A percentile compares a stretch with the other conserved stretches of the same genome.
phyloP scores from a whole-genome alignment of 257 asterid species.

The Solanum virginianum region DNA sequence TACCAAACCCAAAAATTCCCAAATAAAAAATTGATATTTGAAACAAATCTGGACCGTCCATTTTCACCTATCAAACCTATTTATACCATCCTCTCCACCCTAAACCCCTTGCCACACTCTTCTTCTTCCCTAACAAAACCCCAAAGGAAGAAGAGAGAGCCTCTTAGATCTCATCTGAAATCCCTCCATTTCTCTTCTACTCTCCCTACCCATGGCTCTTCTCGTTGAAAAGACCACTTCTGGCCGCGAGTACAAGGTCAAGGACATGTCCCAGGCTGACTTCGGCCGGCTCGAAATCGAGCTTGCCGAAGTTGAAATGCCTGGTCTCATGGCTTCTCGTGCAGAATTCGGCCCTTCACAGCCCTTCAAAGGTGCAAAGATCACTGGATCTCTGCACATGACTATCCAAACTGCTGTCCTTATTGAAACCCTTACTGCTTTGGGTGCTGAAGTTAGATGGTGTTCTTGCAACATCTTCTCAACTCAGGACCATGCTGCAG shows the following conservation, averaged over 20 bases:
- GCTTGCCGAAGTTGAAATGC: slow-evolving; percentile 89
- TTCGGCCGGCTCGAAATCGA: slow-evolving; percentile 82
- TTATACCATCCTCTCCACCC: neutral
- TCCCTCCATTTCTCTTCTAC: neutral
- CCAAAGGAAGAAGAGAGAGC: neutral
- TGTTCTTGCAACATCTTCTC: slow-evolving; percentile 90
- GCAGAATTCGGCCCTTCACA: slow-evolving; percentile 64
- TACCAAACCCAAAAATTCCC: neutral
- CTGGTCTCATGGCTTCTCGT: slow-evolving; percentile 70
- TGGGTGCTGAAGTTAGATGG: slow-evolving; percentile 91
- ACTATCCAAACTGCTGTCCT: slow-evolving; percentile 80
- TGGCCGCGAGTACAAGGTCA: slow-evolving; percentile 85
- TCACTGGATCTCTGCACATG: slow-evolving; percentile 82
- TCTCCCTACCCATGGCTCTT: slow-evolving; percentile 39
- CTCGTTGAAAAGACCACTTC: slow-evolving; percentile 59
- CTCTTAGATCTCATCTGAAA: neutral
- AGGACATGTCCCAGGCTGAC: slow-evolving; percentile 89
- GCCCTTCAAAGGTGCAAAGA: slow-evolving; percentile 66
- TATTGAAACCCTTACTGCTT: slow-evolving; percentile 64
- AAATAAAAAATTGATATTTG: neutral
- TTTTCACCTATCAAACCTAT: slow-evolving; percentile 2
- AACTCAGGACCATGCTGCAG: slow-evolving; percentile 86
- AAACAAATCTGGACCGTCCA: slow-evolving; percentile 15
- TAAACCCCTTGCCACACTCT: slow-evolving; percentile 7
- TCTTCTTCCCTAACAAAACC: neutral